phyloP scores from a whole-genome alignment of 768 basidiomycete genomes.

The Tylopilus felleus region DNA sequence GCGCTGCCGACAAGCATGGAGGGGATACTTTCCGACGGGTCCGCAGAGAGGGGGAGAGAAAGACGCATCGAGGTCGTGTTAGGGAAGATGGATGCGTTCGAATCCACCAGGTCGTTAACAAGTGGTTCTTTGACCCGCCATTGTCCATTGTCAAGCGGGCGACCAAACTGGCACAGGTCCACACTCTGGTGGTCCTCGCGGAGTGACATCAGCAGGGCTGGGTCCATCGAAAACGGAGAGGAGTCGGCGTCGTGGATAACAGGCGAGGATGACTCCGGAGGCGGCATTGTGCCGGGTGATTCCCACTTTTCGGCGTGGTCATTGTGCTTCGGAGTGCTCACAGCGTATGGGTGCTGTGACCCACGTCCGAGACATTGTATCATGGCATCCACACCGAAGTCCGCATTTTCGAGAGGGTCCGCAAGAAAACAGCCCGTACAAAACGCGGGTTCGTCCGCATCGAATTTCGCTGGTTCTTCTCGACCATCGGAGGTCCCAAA shows the following conservation, averaged over 20 bases:
- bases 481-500: background rate
- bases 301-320: background rate
- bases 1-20: background rate
- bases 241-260: background rate
- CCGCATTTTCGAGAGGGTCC: background rate
- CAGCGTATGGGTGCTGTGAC: background rate
- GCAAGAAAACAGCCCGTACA: background rate
- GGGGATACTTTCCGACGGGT: background rate
- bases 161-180: conserved; percentile 1
- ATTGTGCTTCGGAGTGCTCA: conserved; percentile 9
- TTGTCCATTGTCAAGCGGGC: background rate
- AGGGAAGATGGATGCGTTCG: background rate
- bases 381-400: background rate
- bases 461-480: background rate
- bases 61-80: background rate
- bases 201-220: background rate
- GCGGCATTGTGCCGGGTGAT: conserved; percentile 4
- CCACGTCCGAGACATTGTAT: background rate
- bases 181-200: background rate
- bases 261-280: conserved; percentile 26
- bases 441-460: background rate
- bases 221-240: background rate
- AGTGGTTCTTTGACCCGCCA: background rate
- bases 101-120: background rate
- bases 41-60: background rate